Base-by-base conservation (phyloP, 768 basidiomycete species). In the Pleurotus giganteus region DNA sequence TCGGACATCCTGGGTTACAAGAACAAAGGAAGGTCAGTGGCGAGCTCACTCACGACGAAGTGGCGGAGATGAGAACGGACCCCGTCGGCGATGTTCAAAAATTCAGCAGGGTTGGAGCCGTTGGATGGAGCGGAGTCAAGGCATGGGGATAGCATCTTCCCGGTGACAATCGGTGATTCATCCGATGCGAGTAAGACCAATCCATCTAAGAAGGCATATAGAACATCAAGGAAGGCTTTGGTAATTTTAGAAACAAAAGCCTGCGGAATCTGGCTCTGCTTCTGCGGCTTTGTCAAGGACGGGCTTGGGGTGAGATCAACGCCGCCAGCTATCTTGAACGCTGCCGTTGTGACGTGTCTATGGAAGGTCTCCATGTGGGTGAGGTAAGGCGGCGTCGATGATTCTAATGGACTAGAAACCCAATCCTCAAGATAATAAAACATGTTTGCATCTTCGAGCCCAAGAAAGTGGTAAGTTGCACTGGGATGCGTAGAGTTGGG, bases 341-440 rank as follows among this genome's bases (percentile, higher is more conserved):
- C 88, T 7, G 81, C 73, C 1, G 86, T 88, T 2, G 86, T 84
- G 64, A 89, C 72, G 56, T 92, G 85, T 53, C 85, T 76, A 68
- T 97, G 92, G 72, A 92, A 94, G 1, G 81, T 70, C 58, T 91
- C 89, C 53, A 97, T 80, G 58, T 88, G 79, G n/a, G 77, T 71
- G 34, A 95, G 79, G 61, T 90, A 93, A 50, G 82, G 75, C 0
- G 93, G 94, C 1, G 84, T 81, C 46, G 82, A 83, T 2, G 82
- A 76, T 53, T 86, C 83, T 2, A 74, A 71, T 2, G 83, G 73
- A 57, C 82, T 86, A 0, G 83, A 74, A 2, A 78, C 70, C 94
- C 95, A 98, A n/a, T 81, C 83, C 64, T 99, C 97, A 24, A 98
- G 78, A 53, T 84, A 74, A 68, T 92, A 87, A 63, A 98, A 87